Evolutionary conservation across 208 protist genomes (phyloP), one percentile per base, ranked within the genome.

Genomic region (Leishmania tarentolae): DNA sequence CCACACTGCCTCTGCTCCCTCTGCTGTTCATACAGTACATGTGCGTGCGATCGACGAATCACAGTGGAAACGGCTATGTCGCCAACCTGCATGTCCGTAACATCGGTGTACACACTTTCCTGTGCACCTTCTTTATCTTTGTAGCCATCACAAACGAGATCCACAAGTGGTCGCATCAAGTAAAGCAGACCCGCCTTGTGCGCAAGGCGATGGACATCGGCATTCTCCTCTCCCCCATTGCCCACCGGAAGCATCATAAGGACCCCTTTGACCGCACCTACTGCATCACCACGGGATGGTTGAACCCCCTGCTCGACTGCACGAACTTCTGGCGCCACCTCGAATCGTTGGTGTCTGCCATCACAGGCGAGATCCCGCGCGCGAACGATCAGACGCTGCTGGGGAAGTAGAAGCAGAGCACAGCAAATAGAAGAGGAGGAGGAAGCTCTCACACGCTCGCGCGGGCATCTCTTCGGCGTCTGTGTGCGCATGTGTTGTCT

Each of bases 281-380:
- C 86, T 99, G 97, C 90, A 99, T 99, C 88, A 99, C 97, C n/a
- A 98, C 93, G 44, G 97, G 97, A 57, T 99, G 97, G 97, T 81
- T 98, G 40, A 99, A 99, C 91, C 84, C 88, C 57, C 61, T 94
- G 70, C 89, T 99, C 37, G 93, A 96, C 83, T 80, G 73, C 15
- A 95, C 93, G 47, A 87, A 96, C 84, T 99, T 98, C 81, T 99
- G 97, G 97, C 92, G 96, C 46, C 74, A 86, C 75, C 77, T 94
- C 4, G 97, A 99, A 85, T 65, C 76, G 2, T 75, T 98, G 19
- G 89, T 99, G 37, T 97, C 93, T 21, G 78, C 80, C 7, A 52
- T 90, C n/a, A 98, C 95, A 44, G 96, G 95, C 21, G 92, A 77
- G 31, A 84, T 97, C 52, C 94, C 95, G 13, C 90, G 95, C 50